A percentile compares a stretch with the other conserved stretches of the same genome.
These are phyloP conservation scores for Mycena leptocephala DNA, from an alignment of 768 basidiomycete species.

Conservation along the genomic window DNA sequence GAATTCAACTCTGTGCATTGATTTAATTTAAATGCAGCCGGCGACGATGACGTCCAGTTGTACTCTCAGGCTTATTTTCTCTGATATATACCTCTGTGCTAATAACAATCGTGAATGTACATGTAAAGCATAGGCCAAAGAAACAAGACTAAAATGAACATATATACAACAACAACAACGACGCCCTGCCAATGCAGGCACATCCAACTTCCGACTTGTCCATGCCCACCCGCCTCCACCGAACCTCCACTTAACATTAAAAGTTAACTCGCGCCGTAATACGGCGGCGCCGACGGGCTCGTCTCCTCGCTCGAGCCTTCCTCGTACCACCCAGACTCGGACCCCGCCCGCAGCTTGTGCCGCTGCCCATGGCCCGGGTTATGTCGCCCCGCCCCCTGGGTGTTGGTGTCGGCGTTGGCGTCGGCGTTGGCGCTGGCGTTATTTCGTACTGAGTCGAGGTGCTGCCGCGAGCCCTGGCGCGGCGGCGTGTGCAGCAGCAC, in stretches of 20 bases:
- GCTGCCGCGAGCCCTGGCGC: conserved; percentile 19
- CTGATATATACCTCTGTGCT: neutral
- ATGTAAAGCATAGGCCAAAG: neutral
- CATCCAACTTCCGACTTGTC: neutral
- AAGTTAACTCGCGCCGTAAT: conserved; percentile 2
- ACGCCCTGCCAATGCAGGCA: too few species aligned
- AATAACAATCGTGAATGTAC: neutral
- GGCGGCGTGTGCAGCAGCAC: conserved; percentile 43
- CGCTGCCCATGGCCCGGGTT: too few species aligned
- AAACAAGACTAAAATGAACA: neutral
- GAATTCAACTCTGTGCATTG: neutral
- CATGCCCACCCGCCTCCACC: neutral
- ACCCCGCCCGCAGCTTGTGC: neutral
- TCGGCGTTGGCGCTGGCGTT: neutral
- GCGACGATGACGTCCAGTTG: neutral
- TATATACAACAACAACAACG: neutral
- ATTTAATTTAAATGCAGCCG: neutral
- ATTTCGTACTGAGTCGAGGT: conserved; percentile 8
- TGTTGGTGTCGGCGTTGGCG: neutral
- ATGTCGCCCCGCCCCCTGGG: too few species aligned
- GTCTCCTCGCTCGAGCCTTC: neutral
- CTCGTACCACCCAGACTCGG: neutral
- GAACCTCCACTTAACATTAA: too few species aligned
- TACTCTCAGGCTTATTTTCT: neutral
- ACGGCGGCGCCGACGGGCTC: conserved; percentile 5